These are phyloP conservation scores for Antrodiella citrinella DNA, from an alignment of 768 basidiomycete species.

Conservation along the genomic window DNA sequence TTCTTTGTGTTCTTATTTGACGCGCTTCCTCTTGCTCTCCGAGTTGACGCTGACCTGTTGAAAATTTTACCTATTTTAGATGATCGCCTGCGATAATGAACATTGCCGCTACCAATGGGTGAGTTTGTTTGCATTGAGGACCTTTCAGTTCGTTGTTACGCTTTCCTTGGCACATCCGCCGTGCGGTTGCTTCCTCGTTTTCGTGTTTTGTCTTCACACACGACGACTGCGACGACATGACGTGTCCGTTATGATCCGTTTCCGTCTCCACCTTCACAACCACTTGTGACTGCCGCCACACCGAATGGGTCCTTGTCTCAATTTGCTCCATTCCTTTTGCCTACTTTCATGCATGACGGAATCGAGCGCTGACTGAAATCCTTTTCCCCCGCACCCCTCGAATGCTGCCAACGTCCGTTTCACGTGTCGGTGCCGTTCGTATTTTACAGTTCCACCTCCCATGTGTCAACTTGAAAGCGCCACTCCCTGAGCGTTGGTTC, in stretches of 20 bases:
- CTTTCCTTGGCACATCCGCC: background rate
- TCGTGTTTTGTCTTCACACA: background rate
- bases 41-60: slow-evolving; percentile 1
- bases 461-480: slow-evolving; percentile 50
- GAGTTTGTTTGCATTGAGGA: too few species aligned
- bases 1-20: too few species aligned
- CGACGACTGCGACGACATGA: too few species aligned
- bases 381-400: background rate
- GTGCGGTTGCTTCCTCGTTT: too few species aligned
- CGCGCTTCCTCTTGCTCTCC: background rate
- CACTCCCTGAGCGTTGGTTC: slow-evolving; percentile 51
- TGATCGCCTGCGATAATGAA: slow-evolving; percentile 58
- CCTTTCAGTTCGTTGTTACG: too few species aligned
- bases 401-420: background rate
- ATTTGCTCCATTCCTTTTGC: background rate
- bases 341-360: background rate
- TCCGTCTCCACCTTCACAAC: background rate
- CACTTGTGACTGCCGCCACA: background rate
- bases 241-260: too few species aligned
- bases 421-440: background rate
- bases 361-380: background rate
- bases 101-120: slow-evolving; percentile 57
- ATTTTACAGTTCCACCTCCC: slow-evolving; percentile 48
- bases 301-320: background rate
- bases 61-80: slow-evolving; percentile 23